Evolutionary conservation across 148 eudicot genomes (phyloP).

Genomic region (Cornus suecica): DNA sequence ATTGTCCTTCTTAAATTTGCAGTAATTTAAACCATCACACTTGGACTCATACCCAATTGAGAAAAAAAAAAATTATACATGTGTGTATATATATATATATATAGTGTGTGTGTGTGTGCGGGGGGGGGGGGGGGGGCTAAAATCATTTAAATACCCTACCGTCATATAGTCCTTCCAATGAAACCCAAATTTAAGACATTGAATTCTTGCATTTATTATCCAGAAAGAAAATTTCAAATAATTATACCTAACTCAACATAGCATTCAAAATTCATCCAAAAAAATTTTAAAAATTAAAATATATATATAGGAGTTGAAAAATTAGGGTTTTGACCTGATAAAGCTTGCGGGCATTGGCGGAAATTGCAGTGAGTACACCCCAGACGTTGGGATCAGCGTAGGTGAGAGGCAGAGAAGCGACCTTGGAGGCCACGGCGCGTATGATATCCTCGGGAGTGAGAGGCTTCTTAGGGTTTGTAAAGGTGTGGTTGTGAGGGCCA

Average conservation of each 20-base stretch:
- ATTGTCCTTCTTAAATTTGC: no score
- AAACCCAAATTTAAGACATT: no score
- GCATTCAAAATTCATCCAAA: background rate
- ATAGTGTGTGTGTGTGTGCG: no score
- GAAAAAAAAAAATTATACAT: no score
- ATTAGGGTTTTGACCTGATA: constrained; percentile 35
- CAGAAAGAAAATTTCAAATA: background rate
- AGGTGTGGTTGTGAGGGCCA: constrained; percentile 22
- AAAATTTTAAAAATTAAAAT: constrained; percentile 3
- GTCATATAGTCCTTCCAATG: no score
- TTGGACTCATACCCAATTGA: background rate
- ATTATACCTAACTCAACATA: no score
- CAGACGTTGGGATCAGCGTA: constrained; percentile 73
- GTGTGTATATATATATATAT: no score
- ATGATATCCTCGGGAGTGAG: constrained; percentile 57
- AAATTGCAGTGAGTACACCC: constrained; percentile 95
- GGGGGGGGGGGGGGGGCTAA: no score
- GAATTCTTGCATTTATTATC: background rate
- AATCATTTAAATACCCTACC: no score
- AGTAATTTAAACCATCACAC: background rate
- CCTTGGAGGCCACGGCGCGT: constrained; percentile 50
- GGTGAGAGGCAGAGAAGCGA: constrained; percentile 66
- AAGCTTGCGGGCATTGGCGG: constrained; percentile 72
- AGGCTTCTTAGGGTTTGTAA: constrained; percentile 32
- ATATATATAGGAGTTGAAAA: no score